A percentile compares a stretch with the other conserved stretches of the same genome.
phyloP scores from a whole-genome alignment of 2,329 filamentous ascomycete species.

The Penicillium sp. region DNA sequence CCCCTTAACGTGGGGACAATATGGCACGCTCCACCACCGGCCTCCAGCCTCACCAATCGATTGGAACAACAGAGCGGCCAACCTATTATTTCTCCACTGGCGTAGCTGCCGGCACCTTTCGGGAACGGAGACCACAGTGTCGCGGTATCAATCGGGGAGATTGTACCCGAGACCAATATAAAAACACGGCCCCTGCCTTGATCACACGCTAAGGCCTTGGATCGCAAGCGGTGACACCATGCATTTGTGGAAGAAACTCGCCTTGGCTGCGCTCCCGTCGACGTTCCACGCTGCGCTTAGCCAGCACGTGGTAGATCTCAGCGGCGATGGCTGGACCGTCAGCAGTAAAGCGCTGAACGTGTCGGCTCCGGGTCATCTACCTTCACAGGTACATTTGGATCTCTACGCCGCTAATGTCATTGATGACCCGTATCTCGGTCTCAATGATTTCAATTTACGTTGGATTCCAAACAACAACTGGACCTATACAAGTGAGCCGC shows the following conservation, averaged over 20 bases:
- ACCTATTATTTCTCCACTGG: slow-evolving; percentile 1
- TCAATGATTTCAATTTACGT: slow-evolving; percentile 60
- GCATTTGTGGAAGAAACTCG: slow-evolving; percentile 15
- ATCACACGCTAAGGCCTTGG: too few relatives aligned
- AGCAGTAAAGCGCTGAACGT: slow-evolving; percentile 49
- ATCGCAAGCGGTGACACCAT: slow-evolving; percentile 12
- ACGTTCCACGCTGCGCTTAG: slow-evolving; percentile 13
- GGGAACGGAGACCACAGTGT: background rate
- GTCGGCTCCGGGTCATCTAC: slow-evolving; percentile 54
- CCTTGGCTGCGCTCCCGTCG: slow-evolving; percentile 18
- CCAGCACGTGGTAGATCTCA: slow-evolving; percentile 43
- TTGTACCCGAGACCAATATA: background rate
- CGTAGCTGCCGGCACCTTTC: background rate
- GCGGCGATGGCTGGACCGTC: slow-evolving; percentile 46
- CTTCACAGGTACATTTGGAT: slow-evolving; percentile 61
- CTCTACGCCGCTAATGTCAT: slow-evolving; percentile 55
- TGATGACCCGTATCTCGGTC: slow-evolving; percentile 49
- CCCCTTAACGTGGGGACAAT: background rate
- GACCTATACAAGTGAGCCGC: slow-evolving; percentile 56
- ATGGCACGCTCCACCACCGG: slow-evolving; percentile 2
- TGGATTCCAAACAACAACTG: slow-evolving; percentile 61
- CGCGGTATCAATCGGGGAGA: slow-evolving; percentile 1
- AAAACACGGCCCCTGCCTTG: background rate
- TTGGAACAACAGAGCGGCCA: background rate
- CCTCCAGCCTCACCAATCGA: background rate